Conservation (phyloP, 179 eudicot species). For the Actinidia chinensis region DNA sequence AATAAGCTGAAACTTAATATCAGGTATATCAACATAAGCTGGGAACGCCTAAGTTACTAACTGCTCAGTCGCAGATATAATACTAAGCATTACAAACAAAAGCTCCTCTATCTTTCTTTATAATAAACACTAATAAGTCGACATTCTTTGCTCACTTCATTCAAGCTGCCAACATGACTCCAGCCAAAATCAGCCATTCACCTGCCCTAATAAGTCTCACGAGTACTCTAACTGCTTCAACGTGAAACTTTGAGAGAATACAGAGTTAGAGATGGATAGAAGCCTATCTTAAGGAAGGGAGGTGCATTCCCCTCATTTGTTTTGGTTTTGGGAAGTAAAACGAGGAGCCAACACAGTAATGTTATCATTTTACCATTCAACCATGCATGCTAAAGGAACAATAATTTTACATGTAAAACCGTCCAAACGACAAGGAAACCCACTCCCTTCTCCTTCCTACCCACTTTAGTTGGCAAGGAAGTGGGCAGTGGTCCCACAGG, state of each 20-base stretch:
- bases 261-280: not conserved
- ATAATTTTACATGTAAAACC: not conserved
- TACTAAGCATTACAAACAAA: not conserved
- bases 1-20: not conserved
- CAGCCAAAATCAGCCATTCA: not conserved
- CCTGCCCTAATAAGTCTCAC: not conserved
- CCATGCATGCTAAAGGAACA: not conserved
- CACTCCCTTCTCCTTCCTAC: not conserved
- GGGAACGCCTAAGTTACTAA: not conserved
- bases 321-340: not conserved
- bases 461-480: too few relatives aligned
- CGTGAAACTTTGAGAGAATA: not conserved
- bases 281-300: not conserved
- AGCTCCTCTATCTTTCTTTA: not conserved
- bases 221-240: not conserved
- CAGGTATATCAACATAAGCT: not conserved
- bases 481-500: too few relatives aligned
- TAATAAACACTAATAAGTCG: too few relatives aligned
- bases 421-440: not conserved
- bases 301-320: not conserved
- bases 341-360: not conserved
- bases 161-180: too few relatives aligned
- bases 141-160: too few relatives aligned
- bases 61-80: not conserved
- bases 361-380: not conserved